Percentiles rank a stretch among this genome's conserved stretches.
Evolutionary conservation across 2,329 filamentous ascomycete genomes (phyloP).

Genomic region (Cucurbitaria berberidis): DNA sequence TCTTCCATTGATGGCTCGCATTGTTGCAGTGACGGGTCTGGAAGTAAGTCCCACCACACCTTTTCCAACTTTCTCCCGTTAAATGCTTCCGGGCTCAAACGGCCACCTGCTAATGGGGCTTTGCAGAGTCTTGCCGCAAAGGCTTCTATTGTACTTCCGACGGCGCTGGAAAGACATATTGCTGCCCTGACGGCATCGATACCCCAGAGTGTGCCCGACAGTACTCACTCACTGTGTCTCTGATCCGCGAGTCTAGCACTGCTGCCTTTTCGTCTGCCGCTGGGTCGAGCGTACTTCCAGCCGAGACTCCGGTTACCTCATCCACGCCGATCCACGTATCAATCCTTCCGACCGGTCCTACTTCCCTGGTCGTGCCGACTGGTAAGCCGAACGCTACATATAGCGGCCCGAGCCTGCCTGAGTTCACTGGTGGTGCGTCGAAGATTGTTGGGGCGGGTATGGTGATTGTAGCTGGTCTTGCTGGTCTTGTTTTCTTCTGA

Average conservation of each 20-base stretch:
- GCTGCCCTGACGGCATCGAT: conserved; percentile 64
- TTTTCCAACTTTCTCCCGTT: too few relatives aligned
- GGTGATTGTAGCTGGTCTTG: conserved; percentile 25
- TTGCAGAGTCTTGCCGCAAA: conserved; percentile 63
- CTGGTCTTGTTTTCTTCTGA: conserved; percentile 13
- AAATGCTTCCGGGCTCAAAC: background rate
- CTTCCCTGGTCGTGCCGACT: conserved; percentile 3
- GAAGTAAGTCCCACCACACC: conserved; percentile 66
- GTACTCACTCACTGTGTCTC: conserved; percentile 57
- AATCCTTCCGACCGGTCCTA: conserved; percentile 1
- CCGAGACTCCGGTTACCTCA: conserved; percentile 6
- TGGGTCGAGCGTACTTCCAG: conserved; percentile 2
- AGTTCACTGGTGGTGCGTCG: conserved; percentile 23
- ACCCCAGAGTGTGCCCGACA: conserved; percentile 62
- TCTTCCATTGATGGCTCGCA: conserved; percentile 59
- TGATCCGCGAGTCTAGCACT: conserved; percentile 54
- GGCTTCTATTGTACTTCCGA: conserved; percentile 70
- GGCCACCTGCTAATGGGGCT: conserved; percentile 7
- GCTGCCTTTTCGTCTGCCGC: conserved; percentile 3
- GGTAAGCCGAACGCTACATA: conserved; percentile 20
- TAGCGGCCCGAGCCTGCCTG: conserved; percentile 5
- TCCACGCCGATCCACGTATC: conserved; percentile 3
- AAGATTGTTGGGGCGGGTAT: conserved; percentile 21
- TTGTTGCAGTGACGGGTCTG: conserved; percentile 64
- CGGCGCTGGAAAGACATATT: conserved; percentile 59